Base-by-base conservation (phyloP, 2,329 filamentous ascomycete species). In the Sarocladium strictum region DNA sequence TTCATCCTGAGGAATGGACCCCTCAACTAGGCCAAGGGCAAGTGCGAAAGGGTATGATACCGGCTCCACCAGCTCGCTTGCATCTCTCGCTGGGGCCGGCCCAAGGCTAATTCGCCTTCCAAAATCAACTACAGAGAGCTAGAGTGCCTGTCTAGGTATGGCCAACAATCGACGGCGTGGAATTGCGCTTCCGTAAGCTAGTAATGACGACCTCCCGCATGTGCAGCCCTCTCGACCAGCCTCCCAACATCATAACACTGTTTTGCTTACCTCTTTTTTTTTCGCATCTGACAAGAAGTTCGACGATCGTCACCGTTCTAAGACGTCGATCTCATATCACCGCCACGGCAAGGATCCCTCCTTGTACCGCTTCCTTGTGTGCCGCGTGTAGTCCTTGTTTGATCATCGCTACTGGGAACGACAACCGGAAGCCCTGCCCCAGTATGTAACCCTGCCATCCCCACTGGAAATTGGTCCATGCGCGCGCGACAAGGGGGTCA, bases 391-490 rank as follows among this genome's bases (percentile, higher is more conserved):
- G n/a, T 51, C 23, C 15, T 27, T 27, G 33, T 53, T 53, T 40
- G 50, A 53, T 53, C 50, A 40, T 53, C 50, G 27, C 29, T 24
- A 5, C n/a, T 33, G 29, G 26, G 47, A 51, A 35, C 47, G 29
- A 51, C 47, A 35, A 35, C 43, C 43, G 43, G 14, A 51, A 51
- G 35, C 47, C 47, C 27, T 51, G 47, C 47, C 27, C 47, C 47
- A n/a, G 27, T n/a, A n/a, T n/a, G n/a, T 51, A 51, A 33, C 47
- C 47, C 24, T 51, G 47, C 14, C 50, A 38, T 40, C 50, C 35
- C 50, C 50, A 40, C 50, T 40, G 23, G 14, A 53, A 29, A 27
- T 38, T 38, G 50, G 26, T 23, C 32, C 12, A 38, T 26, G 50
- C 32, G 26, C 26, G 50, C 33, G 33, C 50, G 50, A 53, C 50